These are phyloP conservation scores for Rhodamnia argentea DNA, from an alignment of 345 rosid genomes.

Conservation along the genomic window DNA sequence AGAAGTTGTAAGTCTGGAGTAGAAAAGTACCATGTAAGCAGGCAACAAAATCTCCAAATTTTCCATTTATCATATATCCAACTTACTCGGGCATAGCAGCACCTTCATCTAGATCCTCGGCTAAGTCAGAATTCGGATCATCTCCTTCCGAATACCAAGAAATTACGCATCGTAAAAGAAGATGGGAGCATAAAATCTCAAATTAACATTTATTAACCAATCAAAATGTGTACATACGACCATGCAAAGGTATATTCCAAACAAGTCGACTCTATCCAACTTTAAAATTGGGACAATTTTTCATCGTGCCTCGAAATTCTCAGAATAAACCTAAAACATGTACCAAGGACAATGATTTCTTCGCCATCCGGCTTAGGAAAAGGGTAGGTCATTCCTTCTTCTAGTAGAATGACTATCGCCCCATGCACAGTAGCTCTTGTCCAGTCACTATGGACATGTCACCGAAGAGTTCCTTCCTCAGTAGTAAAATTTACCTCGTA, in stretches of 20 bases:
- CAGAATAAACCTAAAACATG: background rate
- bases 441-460: no score
- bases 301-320: background rate
- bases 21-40: background rate
- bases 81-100: background rate
- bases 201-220: background rate
- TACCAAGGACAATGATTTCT: slow-evolving; percentile 5
- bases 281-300: background rate
- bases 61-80: slow-evolving; percentile 1
- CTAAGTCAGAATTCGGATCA: background rate
- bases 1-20: background rate
- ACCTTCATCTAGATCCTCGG: background rate
- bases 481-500: no score
- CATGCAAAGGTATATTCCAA: background rate
- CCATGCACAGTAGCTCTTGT: slow-evolving; percentile 15
- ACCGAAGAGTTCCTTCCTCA: no score
- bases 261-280: background rate
- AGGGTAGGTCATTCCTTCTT: slow-evolving; percentile 4
- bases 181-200: background rate
- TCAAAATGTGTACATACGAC: background rate
- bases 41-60: background rate
- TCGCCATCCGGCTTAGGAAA: slow-evolving; percentile 7
- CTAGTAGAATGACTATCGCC: slow-evolving; percentile 14
- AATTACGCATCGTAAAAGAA: background rate
- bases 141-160: slow-evolving; percentile 4